Evolutionary conservation across 768 basidiomycete genomes (phyloP), one percentile per base, ranked within the genome.

Genomic region (Calocera cornea): DNA sequence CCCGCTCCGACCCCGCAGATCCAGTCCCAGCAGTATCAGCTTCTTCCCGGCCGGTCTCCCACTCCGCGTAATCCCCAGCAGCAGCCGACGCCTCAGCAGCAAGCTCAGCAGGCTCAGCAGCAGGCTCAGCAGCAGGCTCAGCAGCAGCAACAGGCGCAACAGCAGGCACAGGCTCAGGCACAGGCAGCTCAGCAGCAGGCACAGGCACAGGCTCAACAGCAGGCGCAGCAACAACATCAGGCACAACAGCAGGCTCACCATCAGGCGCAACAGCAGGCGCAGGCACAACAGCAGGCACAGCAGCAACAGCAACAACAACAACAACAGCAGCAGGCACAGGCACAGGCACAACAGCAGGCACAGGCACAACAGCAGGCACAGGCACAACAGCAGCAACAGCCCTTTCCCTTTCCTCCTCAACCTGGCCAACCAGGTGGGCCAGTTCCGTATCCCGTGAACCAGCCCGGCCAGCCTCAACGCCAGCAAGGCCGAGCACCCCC

Each of bases 61-160:
- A 60, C 54, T 27, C 38, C 31, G 17, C 44, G 29, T 19, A 63
- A 67, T 41, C 65, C 68, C 1, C 65, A 69, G 38, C 73, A 70
- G 34, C 72, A 71, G 60, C 74, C 71, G 64, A 75, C 71, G 70
- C 71, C 70, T 64, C 74, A 72, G 65, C 66, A 71, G 60, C 74
- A 70, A 44, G 50, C 65, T 49, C 72, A 70, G 22, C 72, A 71
- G 27, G 67, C 66, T 16, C 71, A 71, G 68, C 69, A 44, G 22
- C 68, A 49, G 33, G 66, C 27, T 24, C 41, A 29, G 65, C 64
- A 66, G 64, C 67, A 69, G 64, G 49, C 65, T 67, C 38, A 68
- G 44, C 69, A 50, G 68, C 38, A 68, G 44, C 69, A 50, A 24
- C 29, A 50, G 70, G 79, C 79, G 76, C 73, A 72, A n/a, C 72